These are phyloP conservation scores for Schizophyllum amplum DNA, from an alignment of 1,284 basidiomycete genomes.

Conservation along the genomic window DNA sequence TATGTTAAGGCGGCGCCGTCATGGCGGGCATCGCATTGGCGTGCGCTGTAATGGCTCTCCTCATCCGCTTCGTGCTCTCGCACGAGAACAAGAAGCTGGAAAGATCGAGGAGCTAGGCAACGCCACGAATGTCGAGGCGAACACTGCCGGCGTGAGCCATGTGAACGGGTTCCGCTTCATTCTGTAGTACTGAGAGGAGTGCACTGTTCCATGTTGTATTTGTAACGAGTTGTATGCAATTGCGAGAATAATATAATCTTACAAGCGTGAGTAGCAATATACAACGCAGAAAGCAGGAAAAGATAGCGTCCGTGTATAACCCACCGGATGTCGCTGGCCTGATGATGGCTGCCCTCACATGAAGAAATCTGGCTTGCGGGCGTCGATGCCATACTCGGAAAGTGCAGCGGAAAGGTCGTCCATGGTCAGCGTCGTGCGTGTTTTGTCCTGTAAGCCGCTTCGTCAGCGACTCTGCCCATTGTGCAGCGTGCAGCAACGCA, in stretches of 20 bases:
- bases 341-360: slow-evolving; percentile 29
- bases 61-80: background rate
- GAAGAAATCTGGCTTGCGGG: slow-evolving; percentile 89
- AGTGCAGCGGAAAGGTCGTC: slow-evolving; percentile 92
- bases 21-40: background rate
- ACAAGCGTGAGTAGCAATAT: background rate
- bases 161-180: background rate
- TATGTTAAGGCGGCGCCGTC: background rate
- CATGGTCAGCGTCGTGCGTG: slow-evolving; percentile 96
- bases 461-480: background rate
- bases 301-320: background rate
- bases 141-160: background rate
- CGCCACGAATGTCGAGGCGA: background rate
- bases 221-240: background rate
- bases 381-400: slow-evolving; percentile 90
- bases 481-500: slow-evolving; percentile 25
- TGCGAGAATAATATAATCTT: background rate
- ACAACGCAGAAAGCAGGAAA: background rate
- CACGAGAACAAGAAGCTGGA: background rate
- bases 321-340: too few species aligned
- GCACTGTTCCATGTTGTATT: background rate
- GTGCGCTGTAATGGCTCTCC: background rate
- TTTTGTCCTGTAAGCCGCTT: slow-evolving; percentile 61
- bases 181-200: background rate
- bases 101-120: background rate